phyloP scores from a whole-genome alignment of 257 asterid genomes.

The Avicennia marina region DNA sequence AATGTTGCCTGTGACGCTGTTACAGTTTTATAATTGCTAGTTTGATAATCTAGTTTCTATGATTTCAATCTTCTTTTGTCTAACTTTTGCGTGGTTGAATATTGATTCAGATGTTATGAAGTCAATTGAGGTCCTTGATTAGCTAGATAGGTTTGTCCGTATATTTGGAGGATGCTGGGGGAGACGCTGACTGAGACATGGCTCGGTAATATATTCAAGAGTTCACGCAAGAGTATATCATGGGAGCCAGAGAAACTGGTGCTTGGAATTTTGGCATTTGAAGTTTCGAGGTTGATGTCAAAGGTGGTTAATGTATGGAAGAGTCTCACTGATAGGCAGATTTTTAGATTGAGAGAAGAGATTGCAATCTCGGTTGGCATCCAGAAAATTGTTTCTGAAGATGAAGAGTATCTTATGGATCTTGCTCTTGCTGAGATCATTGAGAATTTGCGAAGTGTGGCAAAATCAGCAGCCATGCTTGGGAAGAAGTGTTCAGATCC shows the following conservation, averaged over 20 bases:
- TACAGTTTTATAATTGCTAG: neutral
- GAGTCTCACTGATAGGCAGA: conserved; percentile 47
- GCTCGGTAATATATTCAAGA: conserved; percentile 67
- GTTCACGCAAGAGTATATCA: conserved; percentile 43
- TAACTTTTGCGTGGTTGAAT: neutral
- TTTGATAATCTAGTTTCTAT: neutral
- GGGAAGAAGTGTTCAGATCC: conserved; percentile 70
- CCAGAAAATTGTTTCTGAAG: conserved; percentile 60
- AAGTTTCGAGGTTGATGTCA: conserved; percentile 70
- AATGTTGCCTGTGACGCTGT: neutral
- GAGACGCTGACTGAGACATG: conserved; percentile 49
- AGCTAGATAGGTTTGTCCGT: neutral
- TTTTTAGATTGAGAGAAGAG: conserved; percentile 61
- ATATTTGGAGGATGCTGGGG: conserved; percentile 43
- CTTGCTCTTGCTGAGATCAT: conserved; percentile 67
- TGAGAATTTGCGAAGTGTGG: conserved; percentile 50
- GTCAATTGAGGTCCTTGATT: conserved; percentile 17
- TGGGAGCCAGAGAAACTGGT: conserved; percentile 46
- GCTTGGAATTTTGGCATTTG: conserved; percentile 69
- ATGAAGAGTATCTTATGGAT: conserved; percentile 55
- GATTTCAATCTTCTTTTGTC: neutral
- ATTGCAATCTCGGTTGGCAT: conserved; percentile 56
- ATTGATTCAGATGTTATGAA: conserved; percentile 30
- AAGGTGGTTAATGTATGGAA: conserved; percentile 75
- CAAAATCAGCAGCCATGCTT: conserved; percentile 48